These are phyloP conservation scores for Aegilops speltoides DNA, from an alignment of 176 grass and related monocot genomes.

Conservation along the genomic window DNA sequence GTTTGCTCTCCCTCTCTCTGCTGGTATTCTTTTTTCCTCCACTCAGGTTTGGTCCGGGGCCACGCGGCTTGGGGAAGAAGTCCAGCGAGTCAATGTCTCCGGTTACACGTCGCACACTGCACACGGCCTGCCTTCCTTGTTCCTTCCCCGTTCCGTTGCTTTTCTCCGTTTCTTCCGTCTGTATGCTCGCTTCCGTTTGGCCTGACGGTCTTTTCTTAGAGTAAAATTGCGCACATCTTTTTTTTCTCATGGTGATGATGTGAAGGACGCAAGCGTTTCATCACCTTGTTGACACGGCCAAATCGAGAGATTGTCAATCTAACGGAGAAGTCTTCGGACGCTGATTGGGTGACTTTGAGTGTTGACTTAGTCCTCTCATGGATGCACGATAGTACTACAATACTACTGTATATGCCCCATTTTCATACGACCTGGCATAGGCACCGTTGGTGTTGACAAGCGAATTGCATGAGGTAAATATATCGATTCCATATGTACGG, in stretches of 20 bases:
- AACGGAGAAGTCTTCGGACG: not conserved
- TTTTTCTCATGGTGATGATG: not conserved
- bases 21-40: not conserved
- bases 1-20: not conserved
- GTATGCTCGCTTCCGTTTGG: not conserved
- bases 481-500: too few relatives aligned
- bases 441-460: too few relatives aligned
- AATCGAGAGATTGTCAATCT: not conserved
- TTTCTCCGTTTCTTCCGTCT: slow-evolving; percentile 4
- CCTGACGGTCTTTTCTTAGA: not conserved
- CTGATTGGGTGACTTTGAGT: not conserved
- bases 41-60: not conserved
- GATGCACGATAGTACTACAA: too few relatives aligned
- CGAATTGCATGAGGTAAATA: too few relatives aligned
- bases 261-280: not conserved
- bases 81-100: slow-evolving; percentile 48
- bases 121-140: not conserved
- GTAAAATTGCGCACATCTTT: too few relatives aligned
- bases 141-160: not conserved
- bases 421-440: too few relatives aligned
- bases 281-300: not conserved
- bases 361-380: too few relatives aligned
- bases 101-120: slow-evolving; percentile 8
- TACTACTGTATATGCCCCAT: too few relatives aligned
- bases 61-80: slow-evolving; percentile 50